These are phyloP conservation scores for Microsporum ferrugineum DNA, from an alignment of 2,329 filamentous ascomycete genomes.

Conservation along the genomic window DNA sequence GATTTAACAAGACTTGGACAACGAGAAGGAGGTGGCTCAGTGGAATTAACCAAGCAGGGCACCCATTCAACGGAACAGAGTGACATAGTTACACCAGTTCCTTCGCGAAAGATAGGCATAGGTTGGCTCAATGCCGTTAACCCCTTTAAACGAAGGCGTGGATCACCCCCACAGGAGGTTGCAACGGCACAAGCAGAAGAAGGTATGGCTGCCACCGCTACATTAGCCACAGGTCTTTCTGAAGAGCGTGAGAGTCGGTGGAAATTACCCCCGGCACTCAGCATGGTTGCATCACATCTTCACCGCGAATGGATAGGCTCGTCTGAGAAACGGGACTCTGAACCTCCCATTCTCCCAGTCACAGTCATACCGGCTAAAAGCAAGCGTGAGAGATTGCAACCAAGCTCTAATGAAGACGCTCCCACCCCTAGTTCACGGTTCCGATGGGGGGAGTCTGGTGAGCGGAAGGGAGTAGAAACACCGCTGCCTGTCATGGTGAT, in stretches of 20 bases:
- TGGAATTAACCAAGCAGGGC: constrained; percentile 21
- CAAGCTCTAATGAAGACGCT: background rate
- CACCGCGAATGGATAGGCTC: constrained; percentile 33
- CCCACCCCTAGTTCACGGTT: background rate
- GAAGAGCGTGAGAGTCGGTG: constrained; percentile 35
- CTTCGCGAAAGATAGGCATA: constrained; percentile 23
- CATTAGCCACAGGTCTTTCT: constrained; percentile 20
- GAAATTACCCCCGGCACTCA: constrained; percentile 36
- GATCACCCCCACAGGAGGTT: constrained; percentile 49
- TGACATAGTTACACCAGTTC: constrained; percentile 11
- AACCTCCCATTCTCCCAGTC: constrained; percentile 39
- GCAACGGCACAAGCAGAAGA: constrained; percentile 43
- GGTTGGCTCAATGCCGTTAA: constrained; percentile 44
- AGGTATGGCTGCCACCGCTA: constrained; percentile 9
- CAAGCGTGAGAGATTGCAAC: constrained; percentile 24
- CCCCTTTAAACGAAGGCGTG: constrained; percentile 47
- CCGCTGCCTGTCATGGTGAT: constrained; percentile 47
- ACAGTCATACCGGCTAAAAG: constrained; percentile 45
- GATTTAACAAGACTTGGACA: background rate
- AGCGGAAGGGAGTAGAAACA: background rate
- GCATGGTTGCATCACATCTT: constrained; percentile 39
- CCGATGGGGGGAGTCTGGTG: constrained; percentile 15
- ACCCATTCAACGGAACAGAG: no score
- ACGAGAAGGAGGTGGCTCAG: constrained; percentile 23
- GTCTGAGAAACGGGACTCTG: constrained; percentile 26